A percentile compares a stretch with the other conserved stretches of the same genome.
Conservation (phyloP, 306 rosid genomes). For the Lithocarpus polystachyus region DNA sequence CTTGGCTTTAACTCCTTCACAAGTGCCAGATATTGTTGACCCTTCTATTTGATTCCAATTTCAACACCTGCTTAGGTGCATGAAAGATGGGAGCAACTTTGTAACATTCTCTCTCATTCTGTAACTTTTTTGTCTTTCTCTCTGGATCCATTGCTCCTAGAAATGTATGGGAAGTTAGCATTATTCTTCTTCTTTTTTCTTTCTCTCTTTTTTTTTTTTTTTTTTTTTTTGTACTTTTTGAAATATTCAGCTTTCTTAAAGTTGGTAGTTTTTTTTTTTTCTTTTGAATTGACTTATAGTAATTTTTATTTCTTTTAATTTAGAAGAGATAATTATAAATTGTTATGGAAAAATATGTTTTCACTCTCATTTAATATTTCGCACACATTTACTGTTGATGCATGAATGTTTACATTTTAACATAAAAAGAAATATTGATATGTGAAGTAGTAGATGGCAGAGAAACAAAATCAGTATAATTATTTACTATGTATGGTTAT, state of each 20-base stretch:
- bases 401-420: too few species aligned
- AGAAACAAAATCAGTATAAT: too few species aligned
- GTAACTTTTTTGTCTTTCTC: not conserved
- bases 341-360: not conserved
- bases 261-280: not conserved
- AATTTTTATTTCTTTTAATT: not conserved
- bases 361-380: too few species aligned
- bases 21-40: slow-evolving; percentile 4
- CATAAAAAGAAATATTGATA: too few species aligned
- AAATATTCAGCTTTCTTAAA: not conserved
- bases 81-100: not conserved
- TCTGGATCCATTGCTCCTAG: not conserved
- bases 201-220: too few species aligned
- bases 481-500: not conserved
- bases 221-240: not conserved
- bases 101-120: not conserved
- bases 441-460: too few species aligned
- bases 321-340: not conserved
- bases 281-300: not conserved
- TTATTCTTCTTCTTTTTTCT: not conserved
- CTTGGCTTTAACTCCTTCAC: slow-evolving; percentile 21
- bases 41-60: not conserved
- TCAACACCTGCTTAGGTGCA: not conserved
- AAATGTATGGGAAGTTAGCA: not conserved
- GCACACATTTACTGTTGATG: too few species aligned